Base-by-base conservation (phyloP, 1,284 basidiomycete genomes). In the Pseudozyma sp. region DNA sequence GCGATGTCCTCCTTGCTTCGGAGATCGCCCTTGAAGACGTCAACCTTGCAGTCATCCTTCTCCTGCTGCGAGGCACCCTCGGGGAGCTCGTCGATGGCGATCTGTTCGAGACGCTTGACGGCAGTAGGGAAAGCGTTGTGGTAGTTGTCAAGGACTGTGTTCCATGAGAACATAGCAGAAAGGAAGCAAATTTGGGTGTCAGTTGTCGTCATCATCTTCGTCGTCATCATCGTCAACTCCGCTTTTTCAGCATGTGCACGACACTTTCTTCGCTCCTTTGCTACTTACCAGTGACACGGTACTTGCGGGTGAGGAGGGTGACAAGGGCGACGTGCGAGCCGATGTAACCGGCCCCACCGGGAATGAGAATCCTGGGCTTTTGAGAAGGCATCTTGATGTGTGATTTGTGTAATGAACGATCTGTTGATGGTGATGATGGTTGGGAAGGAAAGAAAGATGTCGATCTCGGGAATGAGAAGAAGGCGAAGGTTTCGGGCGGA, bases 301-400 rank as follows among this genome's bases (percentile, higher is more conserved):
- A 97, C 74, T 90, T 89, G 68, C 92, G 89, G 19, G 95, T 95
- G 81, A 93, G 89, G 78, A 96, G 91, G 38, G 97, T 88, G 56
- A 90, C 88, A 77, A 92, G 92, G 73, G 95, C 91, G 82, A 97
- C 92, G 86, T 98, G 95, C 47, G 94, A 95, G 82, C 94, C 95
- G 91, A 87, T 67, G 81, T 83, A 85, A 49, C 83, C 83, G 52
- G 82, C 82, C 40, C 82, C 83, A 43, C 83, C 83, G 52, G 83
- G 82, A 54, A 84, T 83, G 73, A 84, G 70, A 56, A 84, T 76
- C 31, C 81, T 75, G 35, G 79, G 71, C 68, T 80, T 83, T 19
- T 59, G 53, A n/a, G 72, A 66, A 51, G 58, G 50, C 72, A 75
- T 75, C 6, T 58, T 67, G 38, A 10, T n/a, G 11, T 11, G 34